phyloP scores from a whole-genome alignment of 2,329 filamentous ascomycete genomes.

The Boeremia exigua region DNA sequence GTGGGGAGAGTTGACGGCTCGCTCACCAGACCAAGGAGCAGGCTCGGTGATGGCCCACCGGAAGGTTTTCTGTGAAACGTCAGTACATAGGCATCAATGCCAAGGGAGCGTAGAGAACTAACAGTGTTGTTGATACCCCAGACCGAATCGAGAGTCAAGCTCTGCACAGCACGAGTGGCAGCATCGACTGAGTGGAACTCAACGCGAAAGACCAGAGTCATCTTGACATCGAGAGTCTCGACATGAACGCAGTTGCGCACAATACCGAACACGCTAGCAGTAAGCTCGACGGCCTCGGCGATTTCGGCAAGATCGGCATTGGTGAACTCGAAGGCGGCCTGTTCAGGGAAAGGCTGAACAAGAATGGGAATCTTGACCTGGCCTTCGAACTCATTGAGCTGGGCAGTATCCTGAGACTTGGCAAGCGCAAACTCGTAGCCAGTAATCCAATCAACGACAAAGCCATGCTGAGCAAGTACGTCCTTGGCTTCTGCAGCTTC shows the following conservation, averaged over 20 bases:
- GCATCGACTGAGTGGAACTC: constrained; percentile 42
- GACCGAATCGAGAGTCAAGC: constrained; percentile 16
- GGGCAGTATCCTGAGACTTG: constrained; percentile 32
- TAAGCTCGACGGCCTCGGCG: constrained; percentile 18
- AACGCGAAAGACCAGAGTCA: constrained; percentile 35
- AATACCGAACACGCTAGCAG: constrained; percentile 24
- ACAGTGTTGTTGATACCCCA: constrained; percentile 24
- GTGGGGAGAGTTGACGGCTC: constrained; percentile 26
- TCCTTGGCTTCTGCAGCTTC: constrained; percentile 40
- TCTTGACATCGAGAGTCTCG: constrained; percentile 22
- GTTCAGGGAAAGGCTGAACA: constrained; percentile 24
- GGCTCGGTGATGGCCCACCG: constrained; percentile 25
- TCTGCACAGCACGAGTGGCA: constrained; percentile 34
- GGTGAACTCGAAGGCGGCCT: constrained; percentile 21
- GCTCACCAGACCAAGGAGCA: constrained; percentile 28
- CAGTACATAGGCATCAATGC: constrained; percentile 19
- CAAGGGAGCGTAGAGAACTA: constrained; percentile 7
- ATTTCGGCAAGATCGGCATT: constrained; percentile 23
- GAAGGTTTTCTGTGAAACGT: constrained; percentile 31
- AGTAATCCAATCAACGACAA: constrained; percentile 28
- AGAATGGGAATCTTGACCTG: constrained; percentile 34
- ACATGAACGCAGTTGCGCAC: constrained; percentile 29
- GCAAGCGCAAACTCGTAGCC: constrained; percentile 32
- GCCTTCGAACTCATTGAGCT: constrained; percentile 41
- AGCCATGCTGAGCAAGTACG: constrained; percentile 30